Evolutionary conservation across 2,329 filamentous ascomycete genomes (phyloP).

Genomic region (Arachnomyces sp.): DNA sequence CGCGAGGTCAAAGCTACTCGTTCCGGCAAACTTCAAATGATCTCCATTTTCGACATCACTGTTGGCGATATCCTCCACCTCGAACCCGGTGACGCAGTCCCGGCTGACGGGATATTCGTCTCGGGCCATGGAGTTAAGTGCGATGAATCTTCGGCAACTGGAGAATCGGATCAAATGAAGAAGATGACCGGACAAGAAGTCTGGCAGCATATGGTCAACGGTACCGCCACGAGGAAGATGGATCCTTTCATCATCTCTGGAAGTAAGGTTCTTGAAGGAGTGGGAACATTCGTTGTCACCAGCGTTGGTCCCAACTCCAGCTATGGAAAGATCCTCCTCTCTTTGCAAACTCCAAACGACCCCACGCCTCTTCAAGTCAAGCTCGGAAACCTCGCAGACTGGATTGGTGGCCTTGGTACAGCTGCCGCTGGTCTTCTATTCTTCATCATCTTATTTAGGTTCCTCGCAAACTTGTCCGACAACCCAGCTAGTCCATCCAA

Average conservation of each 20-base stretch:
- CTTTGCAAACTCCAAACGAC: slow-evolving; percentile 63
- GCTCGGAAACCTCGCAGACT: slow-evolving; percentile 64
- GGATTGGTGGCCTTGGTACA: slow-evolving; percentile 70
- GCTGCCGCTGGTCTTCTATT: slow-evolving; percentile 70
- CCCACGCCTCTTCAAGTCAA: slow-evolving; percentile 70
- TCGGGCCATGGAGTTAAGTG: slow-evolving; percentile 59
- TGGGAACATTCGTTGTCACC: slow-evolving; percentile 66
- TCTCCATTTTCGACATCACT: slow-evolving; percentile 58
- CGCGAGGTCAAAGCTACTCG: slow-evolving; percentile 59
- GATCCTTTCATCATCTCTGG: slow-evolving; percentile 76
- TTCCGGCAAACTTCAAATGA: slow-evolving; percentile 55
- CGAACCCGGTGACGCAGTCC: slow-evolving; percentile 61
- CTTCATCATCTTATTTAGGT: slow-evolving; percentile 77
- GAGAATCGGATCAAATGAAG: slow-evolving; percentile 63
- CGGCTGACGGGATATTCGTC: slow-evolving; percentile 63
- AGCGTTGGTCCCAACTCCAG: slow-evolving; percentile 65
- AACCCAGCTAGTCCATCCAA: slow-evolving; percentile 50
- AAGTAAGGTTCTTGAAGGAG: slow-evolving; percentile 65
- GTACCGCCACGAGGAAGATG: slow-evolving; percentile 46
- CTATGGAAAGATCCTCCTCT: slow-evolving; percentile 67
- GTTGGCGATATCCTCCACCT: slow-evolving; percentile 63
- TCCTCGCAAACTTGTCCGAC: slow-evolving; percentile 58
- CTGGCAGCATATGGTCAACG: slow-evolving; percentile 46
- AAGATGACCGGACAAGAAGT: slow-evolving; percentile 56
- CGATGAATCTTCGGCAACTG: slow-evolving; percentile 65